A percentile compares a stretch with the other conserved stretches of the same genome.
These are phyloP conservation scores for Botrytis sinoallii DNA, from an alignment of 2,329 filamentous ascomycete genomes.

Conservation along the genomic window DNA sequence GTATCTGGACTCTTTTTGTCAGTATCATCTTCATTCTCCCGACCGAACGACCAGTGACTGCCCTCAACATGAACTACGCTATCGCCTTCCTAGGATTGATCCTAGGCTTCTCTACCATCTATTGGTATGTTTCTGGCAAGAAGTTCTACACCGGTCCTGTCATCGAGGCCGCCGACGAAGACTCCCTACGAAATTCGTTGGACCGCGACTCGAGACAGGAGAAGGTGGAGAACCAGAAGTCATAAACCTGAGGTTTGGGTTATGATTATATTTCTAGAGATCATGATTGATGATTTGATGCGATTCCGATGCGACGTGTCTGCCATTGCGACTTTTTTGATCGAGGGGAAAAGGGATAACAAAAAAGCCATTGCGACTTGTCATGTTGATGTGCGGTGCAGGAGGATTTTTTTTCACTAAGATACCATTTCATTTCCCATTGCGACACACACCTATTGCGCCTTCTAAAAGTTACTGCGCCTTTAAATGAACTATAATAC, in stretches of 20 bases:
- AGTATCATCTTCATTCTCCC: constrained; percentile 54
- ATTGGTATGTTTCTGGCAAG: constrained; percentile 47
- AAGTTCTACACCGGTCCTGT: constrained; percentile 49
- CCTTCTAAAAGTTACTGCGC: background rate
- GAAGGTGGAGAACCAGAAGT: constrained; percentile 10
- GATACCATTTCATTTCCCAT: constrained; percentile 16
- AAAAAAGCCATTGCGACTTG: constrained; percentile 1
- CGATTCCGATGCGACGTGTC: constrained; percentile 9
- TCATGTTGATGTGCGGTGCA: constrained; percentile 4
- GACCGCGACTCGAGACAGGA: constrained; percentile 17
- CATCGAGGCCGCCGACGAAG: constrained; percentile 30
- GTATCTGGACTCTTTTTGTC: constrained; percentile 52
- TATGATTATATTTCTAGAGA: constrained; percentile 10
- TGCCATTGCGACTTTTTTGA: constrained; percentile 5
- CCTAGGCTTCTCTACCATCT: constrained; percentile 43
- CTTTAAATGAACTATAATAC: background rate
- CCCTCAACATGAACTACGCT: constrained; percentile 54
- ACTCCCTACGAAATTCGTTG: constrained; percentile 14
- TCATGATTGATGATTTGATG: constrained; percentile 19
- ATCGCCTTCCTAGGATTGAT: constrained; percentile 48
- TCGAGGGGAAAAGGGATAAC: background rate
- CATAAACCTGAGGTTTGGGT: constrained; percentile 18
- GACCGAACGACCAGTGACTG: constrained; percentile 45
- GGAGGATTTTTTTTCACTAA: background rate
- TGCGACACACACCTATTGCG: constrained; percentile 4